Percentiles rank a stretch among this genome's conserved stretches.
Evolutionary conservation across 345 rosid genomes (phyloP).

Genomic region (Heritiera littoralis): DNA sequence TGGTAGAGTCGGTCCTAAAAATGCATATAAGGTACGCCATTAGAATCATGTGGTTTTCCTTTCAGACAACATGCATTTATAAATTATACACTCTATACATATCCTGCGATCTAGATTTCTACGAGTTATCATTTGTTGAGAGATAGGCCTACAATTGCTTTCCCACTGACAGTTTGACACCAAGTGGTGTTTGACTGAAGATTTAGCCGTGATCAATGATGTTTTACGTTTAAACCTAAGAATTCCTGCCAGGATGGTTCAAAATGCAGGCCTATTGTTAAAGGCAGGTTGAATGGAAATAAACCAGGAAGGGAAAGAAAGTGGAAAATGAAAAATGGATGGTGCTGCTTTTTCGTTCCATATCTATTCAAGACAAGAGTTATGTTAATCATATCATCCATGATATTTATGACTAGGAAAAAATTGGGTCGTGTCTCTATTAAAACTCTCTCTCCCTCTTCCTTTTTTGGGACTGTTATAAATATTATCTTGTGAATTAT

Average conservation of each 20-base stretch:
- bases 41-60: slow-evolving; percentile 13
- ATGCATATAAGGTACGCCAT: slow-evolving; percentile 81
- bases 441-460: background rate
- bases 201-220: background rate
- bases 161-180: background rate
- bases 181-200: background rate
- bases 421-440: background rate
- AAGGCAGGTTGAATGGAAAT: background rate
- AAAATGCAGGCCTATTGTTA: background rate
- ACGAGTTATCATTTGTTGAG: background rate
- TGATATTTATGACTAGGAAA: background rate
- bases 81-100: background rate
- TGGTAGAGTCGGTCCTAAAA: slow-evolving; percentile 95
- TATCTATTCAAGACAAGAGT: background rate
- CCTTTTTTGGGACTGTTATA: background rate
- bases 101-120: background rate
- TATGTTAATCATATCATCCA: background rate
- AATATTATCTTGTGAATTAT: background rate
- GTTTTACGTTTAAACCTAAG: background rate
- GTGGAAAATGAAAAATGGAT: background rate
- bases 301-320: background rate
- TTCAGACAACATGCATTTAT: background rate
- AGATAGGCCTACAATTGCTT: slow-evolving; percentile 3
- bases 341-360: background rate
- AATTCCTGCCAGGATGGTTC: background rate